Evolutionary conservation across 1,284 basidiomycete genomes (phyloP), one percentile per base, ranked within the genome.

Genomic region (Agaricales sp.): DNA sequence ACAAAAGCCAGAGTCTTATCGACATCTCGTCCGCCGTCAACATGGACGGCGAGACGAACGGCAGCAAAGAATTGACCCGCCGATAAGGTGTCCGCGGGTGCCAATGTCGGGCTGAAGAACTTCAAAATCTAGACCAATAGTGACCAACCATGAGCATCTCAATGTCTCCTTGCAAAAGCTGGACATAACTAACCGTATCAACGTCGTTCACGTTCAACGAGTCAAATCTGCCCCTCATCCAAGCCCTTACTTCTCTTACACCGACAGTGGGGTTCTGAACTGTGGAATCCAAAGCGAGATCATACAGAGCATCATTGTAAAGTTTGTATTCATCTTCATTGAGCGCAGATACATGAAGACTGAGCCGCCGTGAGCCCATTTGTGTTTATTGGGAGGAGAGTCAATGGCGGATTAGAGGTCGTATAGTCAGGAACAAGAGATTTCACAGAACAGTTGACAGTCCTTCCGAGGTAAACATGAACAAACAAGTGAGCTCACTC

Each of bases 31-130:
- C 84, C 83, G 19, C 63, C 64, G 54, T 76, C 69, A n/a, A 70
- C 74, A 55, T 88, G 84, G 16, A 76, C 60, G 0, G 83, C 71
- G 2, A 88, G 73, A 26, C 86, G 65, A 21, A 85, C 63, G 0
- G 74, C 79, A 11, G 83, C 85, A 57, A 87, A 87, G 59, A 87
- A 84, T 57, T 88, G 81, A n/a, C 80, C 80, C 1, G 77, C 78
- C 11, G 70, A 69, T 38, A 87, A 64, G 2, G 64, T 63, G 53
- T 83, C 79, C 12, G 68, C 65, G 12, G 67, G 69, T 0, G 64
- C 67, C 43, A 82, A 62, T 49, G 63, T 67, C 3, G 81, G 75
- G 45, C 68, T 68, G 59, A 88, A 87, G 1, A 82, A 62, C 45
- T 68, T 74, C 49, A 88, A 65, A 53, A 87, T 80, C 83, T 87